phyloP scores from a whole-genome alignment of 176 grass and related monocot genomes.

The Aegilops bicornis region DNA sequence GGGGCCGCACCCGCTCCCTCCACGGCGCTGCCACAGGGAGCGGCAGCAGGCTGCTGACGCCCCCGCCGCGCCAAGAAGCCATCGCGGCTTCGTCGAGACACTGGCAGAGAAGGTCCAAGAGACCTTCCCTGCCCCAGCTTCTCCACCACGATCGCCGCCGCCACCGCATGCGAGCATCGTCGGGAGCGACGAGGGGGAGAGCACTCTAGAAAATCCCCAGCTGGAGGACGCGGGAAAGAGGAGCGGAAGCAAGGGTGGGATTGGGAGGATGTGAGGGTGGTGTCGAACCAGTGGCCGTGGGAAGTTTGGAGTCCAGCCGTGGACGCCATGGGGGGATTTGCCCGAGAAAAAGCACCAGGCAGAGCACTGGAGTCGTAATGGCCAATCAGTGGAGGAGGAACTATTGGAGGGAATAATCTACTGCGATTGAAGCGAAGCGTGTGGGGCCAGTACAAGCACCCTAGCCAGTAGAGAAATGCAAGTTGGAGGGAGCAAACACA shows the following conservation, averaged over 20 bases:
- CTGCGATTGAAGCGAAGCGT: background rate
- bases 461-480: background rate
- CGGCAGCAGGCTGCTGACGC: background rate
- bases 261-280: slow-evolving; percentile 49
- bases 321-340: slow-evolving; percentile 26
- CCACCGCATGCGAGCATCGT: background rate
- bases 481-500: background rate
- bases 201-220: background rate
- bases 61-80: slow-evolving; percentile 31
- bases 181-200: slow-evolving; percentile 6
- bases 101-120: background rate
- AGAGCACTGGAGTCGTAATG: background rate
- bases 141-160: background rate
- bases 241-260: slow-evolving; percentile 36
- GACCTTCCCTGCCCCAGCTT: background rate
- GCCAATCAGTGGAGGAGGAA: background rate
- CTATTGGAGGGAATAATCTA: background rate
- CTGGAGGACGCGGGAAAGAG: background rate
- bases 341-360: background rate
- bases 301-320: slow-evolving; percentile 51
- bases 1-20: slow-evolving; percentile 31
- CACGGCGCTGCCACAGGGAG: background rate
- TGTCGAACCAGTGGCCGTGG: slow-evolving; percentile 46
- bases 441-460: background rate
- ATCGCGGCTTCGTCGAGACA: slow-evolving; percentile 23